These are phyloP conservation scores for Xylariaceae sp. DNA, from an alignment of 2,329 filamentous ascomycete species.

Conservation along the genomic window DNA sequence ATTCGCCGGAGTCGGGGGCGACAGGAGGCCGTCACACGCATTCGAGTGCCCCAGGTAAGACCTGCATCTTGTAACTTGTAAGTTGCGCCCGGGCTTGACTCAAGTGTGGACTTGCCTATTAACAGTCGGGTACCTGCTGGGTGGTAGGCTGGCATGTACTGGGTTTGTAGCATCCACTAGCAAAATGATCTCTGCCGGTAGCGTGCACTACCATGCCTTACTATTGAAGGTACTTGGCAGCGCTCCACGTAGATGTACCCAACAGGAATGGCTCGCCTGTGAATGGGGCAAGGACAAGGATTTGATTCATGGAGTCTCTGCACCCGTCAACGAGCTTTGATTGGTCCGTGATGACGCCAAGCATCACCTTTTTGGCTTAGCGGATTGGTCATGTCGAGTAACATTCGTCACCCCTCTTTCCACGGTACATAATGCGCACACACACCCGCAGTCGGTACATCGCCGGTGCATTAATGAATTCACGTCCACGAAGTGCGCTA, in stretches of 20 bases:
- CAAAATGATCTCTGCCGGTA: no score
- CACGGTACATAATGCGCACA: no score
- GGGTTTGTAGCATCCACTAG: not conserved
- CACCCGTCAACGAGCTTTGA: slow-evolving; percentile 4
- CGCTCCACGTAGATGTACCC: not conserved
- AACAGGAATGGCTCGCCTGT: not conserved
- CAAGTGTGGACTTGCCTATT: not conserved
- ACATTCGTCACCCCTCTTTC: no score
- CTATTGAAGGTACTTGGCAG: no score
- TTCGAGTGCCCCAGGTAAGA: slow-evolving; percentile 4
- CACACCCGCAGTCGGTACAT: no score
- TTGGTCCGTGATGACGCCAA: slow-evolving; percentile 12
- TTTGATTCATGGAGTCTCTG: slow-evolving; percentile 9
- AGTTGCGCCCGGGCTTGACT: not conserved
- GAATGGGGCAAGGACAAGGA: slow-evolving; percentile 3
- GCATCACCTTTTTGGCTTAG: slow-evolving; percentile 13
- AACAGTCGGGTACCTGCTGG: no score
- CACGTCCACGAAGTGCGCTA: no score
- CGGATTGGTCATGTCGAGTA: slow-evolving; percentile 1
- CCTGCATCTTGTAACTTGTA: no score
- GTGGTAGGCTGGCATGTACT: no score
- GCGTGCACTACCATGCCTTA: no score
- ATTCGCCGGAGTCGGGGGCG: slow-evolving; percentile 12
- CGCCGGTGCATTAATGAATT: no score
- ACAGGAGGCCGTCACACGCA: slow-evolving; percentile 13